Conservation (phyloP, 805 yeast genomes). For the Naumovozyma baii region DNA sequence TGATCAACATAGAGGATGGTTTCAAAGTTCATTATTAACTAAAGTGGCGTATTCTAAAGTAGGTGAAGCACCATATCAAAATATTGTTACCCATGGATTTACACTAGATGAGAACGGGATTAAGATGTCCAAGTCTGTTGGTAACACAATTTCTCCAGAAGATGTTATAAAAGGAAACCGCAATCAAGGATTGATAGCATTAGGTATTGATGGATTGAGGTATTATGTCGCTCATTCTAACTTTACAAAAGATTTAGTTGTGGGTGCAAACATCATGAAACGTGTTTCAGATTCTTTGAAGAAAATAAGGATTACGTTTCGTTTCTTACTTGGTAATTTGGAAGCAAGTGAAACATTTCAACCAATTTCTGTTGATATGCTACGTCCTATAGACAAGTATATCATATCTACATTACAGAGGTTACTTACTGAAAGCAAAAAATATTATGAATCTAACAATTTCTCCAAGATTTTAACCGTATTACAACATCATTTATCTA, state of each 20-base stretch:
- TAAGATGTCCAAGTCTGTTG: constrained; percentile 91
- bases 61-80: constrained; percentile 53
- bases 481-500: constrained; percentile 62
- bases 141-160: constrained; percentile 66
- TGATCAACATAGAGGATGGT: constrained; percentile 99
- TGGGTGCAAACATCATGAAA: constrained; percentile 60
- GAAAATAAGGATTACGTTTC: constrained; percentile 73
- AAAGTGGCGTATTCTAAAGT: constrained; percentile 42
- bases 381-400: constrained; percentile 49
- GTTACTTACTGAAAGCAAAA: constrained; percentile 35
- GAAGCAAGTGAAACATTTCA: constrained; percentile 31
- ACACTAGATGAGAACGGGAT: constrained; percentile 74
- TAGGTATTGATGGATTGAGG: constrained; percentile 88
- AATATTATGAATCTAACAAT: constrained; percentile 46
- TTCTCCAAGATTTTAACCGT: constrained; percentile 63
- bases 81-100: constrained; percentile 87
- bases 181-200: constrained; percentile 41
- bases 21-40: constrained; percentile 83
- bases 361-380: constrained; percentile 32
- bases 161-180: constrained; percentile 56
- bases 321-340: constrained; percentile 73
- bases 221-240: constrained; percentile 86
- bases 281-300: constrained; percentile 74
- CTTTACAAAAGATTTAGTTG: constrained; percentile 68
- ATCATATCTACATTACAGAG: constrained; percentile 45